These are phyloP conservation scores for Speleostelium caveatum DNA, from an alignment of 78 protist genomes.

Conservation along the genomic window DNA sequence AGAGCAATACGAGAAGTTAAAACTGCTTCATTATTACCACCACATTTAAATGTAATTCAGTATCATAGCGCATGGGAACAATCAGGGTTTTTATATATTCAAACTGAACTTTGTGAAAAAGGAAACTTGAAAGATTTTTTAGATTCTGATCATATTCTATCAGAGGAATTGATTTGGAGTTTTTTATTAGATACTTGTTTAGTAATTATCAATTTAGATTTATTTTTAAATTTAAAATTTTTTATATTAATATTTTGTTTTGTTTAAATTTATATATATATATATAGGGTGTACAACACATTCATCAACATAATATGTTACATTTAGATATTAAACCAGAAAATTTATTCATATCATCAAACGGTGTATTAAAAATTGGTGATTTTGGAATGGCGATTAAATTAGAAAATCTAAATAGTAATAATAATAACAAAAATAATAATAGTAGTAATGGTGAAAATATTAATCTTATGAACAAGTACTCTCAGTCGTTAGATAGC, in stretches of 20 bases:
- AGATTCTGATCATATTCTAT: not conserved
- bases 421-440: not conserved
- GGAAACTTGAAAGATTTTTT: slow-evolving; percentile 75
- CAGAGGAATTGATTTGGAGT: slow-evolving; percentile 80
- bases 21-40: slow-evolving; percentile 28
- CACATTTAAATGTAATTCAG: slow-evolving; percentile 71
- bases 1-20: slow-evolving; percentile 68
- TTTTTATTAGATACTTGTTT: slow-evolving; percentile 72
- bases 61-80: slow-evolving; percentile 83
- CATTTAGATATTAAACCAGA: slow-evolving; percentile 93
- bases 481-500: no score
- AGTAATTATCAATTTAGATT: not conserved
- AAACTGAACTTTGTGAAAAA: slow-evolving; percentile 82
- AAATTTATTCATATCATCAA: slow-evolving; percentile 81
- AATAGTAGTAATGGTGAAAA: not conserved
- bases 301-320: slow-evolving; percentile 83
- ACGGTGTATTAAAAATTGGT: slow-evolving; percentile 82
- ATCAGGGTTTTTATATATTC: slow-evolving; percentile 79
- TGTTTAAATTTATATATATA: not conserved
- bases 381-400: slow-evolving; percentile 86
- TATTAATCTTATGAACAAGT: slow-evolving; percentile 7
- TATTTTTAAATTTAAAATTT: not conserved
- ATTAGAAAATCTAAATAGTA: not conserved
- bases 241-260: no score
- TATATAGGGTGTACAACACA: slow-evolving; percentile 69